A percentile compares a stretch with the other conserved stretches of the same genome.
Conservation (phyloP, 768 basidiomycete species). For the Suillus hirtellus region DNA sequence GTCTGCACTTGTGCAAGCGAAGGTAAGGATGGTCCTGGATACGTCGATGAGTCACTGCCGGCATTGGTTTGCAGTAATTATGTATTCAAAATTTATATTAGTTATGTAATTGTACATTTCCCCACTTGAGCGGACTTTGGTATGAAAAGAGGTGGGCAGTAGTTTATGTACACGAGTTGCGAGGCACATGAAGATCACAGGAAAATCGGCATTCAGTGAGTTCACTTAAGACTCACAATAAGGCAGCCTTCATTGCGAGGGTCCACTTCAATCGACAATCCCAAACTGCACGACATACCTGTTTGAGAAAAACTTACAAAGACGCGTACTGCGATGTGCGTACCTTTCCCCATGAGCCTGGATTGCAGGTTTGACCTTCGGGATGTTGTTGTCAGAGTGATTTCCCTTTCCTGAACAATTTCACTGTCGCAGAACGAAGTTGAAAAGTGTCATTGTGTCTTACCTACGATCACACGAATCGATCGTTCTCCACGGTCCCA, state of each 20-base stretch:
- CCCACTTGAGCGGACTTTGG: too few relatives aligned
- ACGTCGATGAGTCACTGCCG: neutral
- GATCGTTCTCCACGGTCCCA: constrained; percentile 55
- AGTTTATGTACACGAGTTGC: too few relatives aligned
- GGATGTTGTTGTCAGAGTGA: constrained; percentile 69
- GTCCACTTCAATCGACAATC: constrained; percentile 67
- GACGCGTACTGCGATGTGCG: constrained; percentile 17
- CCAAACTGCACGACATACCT: constrained; percentile 43
- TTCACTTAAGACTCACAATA: constrained; percentile 46
- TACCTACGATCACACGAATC: constrained; percentile 79
- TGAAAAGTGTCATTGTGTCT: constrained; percentile 24
- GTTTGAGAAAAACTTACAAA: too few relatives aligned
- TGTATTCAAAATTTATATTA: too few relatives aligned
- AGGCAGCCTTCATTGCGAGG: constrained; percentile 78
- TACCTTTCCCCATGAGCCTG: constrained; percentile 78
- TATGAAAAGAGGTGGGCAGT: too few relatives aligned
- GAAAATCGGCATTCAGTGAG: neutral
- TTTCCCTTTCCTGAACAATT: constrained; percentile 65
- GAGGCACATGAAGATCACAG: neutral
- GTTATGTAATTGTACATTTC: too few relatives aligned
- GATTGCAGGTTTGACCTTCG: constrained; percentile 87
- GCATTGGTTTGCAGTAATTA: neutral
- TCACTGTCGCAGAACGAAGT: neutral
- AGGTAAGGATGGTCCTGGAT: neutral
- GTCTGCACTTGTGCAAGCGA: neutral